These are phyloP conservation scores for Paspalum vaginatum DNA, from an alignment of 176 grass and related monocot species.

Conservation along the genomic window DNA sequence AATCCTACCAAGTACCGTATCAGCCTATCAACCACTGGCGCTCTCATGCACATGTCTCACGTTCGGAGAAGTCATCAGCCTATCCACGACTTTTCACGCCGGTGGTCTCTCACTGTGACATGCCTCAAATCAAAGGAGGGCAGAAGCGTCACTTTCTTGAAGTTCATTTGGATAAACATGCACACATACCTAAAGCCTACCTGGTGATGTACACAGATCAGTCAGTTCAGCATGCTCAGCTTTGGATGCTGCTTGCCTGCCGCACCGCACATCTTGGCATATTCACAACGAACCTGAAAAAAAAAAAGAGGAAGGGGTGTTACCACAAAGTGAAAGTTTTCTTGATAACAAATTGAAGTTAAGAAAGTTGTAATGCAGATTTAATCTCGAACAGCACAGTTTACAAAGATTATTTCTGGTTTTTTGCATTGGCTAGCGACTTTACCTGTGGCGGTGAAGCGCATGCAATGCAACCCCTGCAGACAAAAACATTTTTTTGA, in stretches of 20 bases:
- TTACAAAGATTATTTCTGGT: neutral
- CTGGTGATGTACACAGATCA: slow-evolving; percentile 15
- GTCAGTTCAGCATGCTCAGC: neutral
- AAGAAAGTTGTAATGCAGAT: neutral
- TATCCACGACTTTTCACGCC: slow-evolving; percentile 20
- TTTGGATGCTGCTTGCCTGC: neutral
- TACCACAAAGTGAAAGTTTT: too few relatives aligned
- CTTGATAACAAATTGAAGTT: too few relatives aligned
- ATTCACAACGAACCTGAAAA: slow-evolving; percentile 13
- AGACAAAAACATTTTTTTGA: neutral
- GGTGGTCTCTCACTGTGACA: slow-evolving; percentile 4
- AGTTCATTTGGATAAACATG: neutral
- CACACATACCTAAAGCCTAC: neutral
- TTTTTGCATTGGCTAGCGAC: neutral
- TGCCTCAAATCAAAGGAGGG: neutral
- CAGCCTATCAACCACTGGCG: too few relatives aligned
- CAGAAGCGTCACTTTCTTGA: neutral
- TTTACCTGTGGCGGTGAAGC: neutral
- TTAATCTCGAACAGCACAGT: neutral
- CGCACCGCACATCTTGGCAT: slow-evolving; percentile 7
- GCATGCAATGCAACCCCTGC: too few relatives aligned
- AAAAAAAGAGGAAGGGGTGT: neutral
- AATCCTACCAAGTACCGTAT: too few relatives aligned
- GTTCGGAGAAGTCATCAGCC: slow-evolving; percentile 31
- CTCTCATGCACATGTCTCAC: neutral